A percentile compares a stretch with the other conserved stretches of the same genome.
phyloP scores from a whole-genome alignment of 2,329 filamentous ascomycete genomes.

The Aspergillus udagawae region DNA sequence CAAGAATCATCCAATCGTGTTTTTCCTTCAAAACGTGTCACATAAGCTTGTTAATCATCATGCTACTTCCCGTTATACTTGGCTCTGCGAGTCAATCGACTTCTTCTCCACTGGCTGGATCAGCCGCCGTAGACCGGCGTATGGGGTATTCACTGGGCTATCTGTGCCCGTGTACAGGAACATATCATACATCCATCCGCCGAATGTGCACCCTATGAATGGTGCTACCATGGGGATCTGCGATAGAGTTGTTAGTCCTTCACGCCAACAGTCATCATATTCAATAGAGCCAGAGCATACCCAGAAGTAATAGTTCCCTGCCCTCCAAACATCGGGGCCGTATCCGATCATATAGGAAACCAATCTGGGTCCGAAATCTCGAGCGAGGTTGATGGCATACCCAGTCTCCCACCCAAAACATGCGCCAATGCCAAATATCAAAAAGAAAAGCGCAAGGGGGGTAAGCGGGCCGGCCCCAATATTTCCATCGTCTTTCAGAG shows the following conservation, averaged over 20 bases:
- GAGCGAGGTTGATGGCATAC: conserved; percentile 69
- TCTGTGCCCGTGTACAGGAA: conserved; percentile 64
- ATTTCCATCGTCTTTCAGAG: conserved; percentile 51
- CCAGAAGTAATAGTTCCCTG: conserved; percentile 70
- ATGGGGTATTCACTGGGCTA: conserved; percentile 66
- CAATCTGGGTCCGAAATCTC: conserved; percentile 67
- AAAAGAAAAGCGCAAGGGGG: conserved; percentile 64
- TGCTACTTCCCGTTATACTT: conserved; percentile 4
- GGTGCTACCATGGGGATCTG: conserved; percentile 70
- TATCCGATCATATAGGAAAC: conserved; percentile 67
- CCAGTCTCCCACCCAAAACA: conserved; percentile 75
- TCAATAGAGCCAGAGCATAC: conserved; percentile 33
- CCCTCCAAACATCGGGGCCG: conserved; percentile 61
- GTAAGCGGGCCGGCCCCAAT: conserved; percentile 54
- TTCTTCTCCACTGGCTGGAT: conserved; percentile 56
- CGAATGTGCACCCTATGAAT: conserved; percentile 61
- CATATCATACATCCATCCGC: conserved; percentile 63
- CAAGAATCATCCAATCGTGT: not conserved
- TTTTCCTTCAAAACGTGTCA: not conserved
- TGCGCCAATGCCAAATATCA: conserved; percentile 69
- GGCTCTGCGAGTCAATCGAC: conserved; percentile 17
- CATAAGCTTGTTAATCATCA: not conserved
- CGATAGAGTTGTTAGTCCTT: not conserved
- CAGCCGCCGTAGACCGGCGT: conserved; percentile 58
- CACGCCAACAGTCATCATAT: conserved; percentile 3